phyloP scores from a whole-genome alignment of 2,329 filamentous ascomycete genomes.

The Ceratocystis destructans region DNA sequence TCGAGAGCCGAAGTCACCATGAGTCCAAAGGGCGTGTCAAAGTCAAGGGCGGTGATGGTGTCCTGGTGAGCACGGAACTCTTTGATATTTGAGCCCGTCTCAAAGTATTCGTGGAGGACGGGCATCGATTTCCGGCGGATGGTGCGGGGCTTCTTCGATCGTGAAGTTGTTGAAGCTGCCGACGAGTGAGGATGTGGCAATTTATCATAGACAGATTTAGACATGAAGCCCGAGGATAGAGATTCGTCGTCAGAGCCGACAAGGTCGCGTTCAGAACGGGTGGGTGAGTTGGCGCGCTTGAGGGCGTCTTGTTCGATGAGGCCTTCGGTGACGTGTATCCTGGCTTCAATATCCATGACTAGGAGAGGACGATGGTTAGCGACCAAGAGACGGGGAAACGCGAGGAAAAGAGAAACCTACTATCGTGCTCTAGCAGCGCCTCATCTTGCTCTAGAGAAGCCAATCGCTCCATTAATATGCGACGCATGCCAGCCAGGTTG shows the following conservation, averaged over 20 bases:
- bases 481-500: slow-evolving; percentile 84
- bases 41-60: slow-evolving; percentile 78
- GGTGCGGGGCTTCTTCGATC: slow-evolving; percentile 40
- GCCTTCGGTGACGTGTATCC: slow-evolving; percentile 48
- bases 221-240: slow-evolving; percentile 57
- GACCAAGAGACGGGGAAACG: not conserved
- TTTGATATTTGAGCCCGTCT: slow-evolving; percentile 74
- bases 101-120: slow-evolving; percentile 87
- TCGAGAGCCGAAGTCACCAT: slow-evolving; percentile 87
- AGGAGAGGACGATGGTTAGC: not conserved
- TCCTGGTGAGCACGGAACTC: slow-evolving; percentile 84
- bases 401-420: slow-evolving; percentile 35
- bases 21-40: slow-evolving; percentile 92
- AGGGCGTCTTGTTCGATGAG: slow-evolving; percentile 46
- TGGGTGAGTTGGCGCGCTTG: slow-evolving; percentile 37
- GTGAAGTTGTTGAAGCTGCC: slow-evolving; percentile 35
- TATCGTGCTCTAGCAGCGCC: slow-evolving; percentile 73
- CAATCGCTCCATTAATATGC: slow-evolving; percentile 76
- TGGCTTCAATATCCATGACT: slow-evolving; percentile 50
- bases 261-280: slow-evolving; percentile 40
- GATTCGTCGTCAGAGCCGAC: slow-evolving; percentile 36
- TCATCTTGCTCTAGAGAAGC: slow-evolving; percentile 84
- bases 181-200: slow-evolving; percentile 44
- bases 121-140: slow-evolving; percentile 74
- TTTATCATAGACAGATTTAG: slow-evolving; percentile 93